Evolutionary conservation across 768 basidiomycete species (phyloP).

Genomic region (Tephrocybe sp.): DNA sequence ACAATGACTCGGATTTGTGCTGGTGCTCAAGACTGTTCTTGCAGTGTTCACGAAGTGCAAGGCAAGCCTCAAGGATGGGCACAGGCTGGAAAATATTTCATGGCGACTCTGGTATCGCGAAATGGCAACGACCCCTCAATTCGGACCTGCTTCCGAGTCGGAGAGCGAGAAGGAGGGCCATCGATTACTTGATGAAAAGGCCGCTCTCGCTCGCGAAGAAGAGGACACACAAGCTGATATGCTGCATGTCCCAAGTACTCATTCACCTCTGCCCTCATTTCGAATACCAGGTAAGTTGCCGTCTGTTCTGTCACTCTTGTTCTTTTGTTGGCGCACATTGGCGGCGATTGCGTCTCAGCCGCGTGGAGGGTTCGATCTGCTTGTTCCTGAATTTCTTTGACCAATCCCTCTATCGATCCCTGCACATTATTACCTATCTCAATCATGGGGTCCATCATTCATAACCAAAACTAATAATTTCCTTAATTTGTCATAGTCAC

Average conservation of each 20-base stretch:
- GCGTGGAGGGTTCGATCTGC: no score
- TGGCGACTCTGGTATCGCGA: conserved; percentile 84
- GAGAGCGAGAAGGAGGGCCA: conserved; percentile 16
- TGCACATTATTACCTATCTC: conserved; percentile 2
- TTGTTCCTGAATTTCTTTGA: conserved; percentile 3
- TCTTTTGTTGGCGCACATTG: not conserved
- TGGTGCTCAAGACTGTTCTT: conserved; percentile 5
- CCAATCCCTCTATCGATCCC: not conserved
- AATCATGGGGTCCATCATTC: conserved; percentile 3
- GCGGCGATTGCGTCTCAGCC: not conserved
- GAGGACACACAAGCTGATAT: not conserved
- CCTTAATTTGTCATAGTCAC: not conserved
- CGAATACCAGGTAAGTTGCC: conserved; percentile 8
- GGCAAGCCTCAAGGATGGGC: conserved; percentile 74
- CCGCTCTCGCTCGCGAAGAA: not conserved
- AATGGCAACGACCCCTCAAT: conserved; percentile 29
- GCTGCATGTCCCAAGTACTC: conserved; percentile 5
- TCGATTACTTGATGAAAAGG: conserved; percentile 16
- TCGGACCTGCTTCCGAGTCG: conserved; percentile 9
- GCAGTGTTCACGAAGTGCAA: conserved; percentile 86
- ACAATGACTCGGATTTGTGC: not conserved
- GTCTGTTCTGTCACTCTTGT: not conserved
- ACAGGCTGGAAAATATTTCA: conserved; percentile 79
- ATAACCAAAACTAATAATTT: conserved; percentile 6
- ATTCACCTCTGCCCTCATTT: not conserved